Conservation (phyloP, 2,329 filamentous ascomycete species). For the Alternaria burnsii region DNA sequence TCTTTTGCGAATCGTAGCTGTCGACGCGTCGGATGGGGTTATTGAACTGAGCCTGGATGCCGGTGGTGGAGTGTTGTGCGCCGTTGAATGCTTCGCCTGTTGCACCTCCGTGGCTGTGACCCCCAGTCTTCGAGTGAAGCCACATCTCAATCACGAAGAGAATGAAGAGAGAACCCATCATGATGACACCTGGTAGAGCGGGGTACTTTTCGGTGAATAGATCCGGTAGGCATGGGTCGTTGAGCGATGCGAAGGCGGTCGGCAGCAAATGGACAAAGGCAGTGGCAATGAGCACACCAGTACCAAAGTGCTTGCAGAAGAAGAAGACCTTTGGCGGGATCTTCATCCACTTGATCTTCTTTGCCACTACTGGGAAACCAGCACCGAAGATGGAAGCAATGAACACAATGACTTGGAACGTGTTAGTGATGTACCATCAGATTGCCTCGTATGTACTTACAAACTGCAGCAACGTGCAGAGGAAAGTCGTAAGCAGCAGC, state of each 20-base stretch:
- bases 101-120: conserved; percentile 67
- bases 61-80: conserved; percentile 23
- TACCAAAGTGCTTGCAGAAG: conserved; percentile 70
- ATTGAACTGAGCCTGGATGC: conserved; percentile 43
- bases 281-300: conserved; percentile 84
- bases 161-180: conserved; percentile 69
- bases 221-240: conserved; percentile 63
- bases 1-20: conserved; percentile 49
- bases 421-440: conserved; percentile 21
- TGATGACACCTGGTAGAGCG: conserved; percentile 70
- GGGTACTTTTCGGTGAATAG: conserved; percentile 68
- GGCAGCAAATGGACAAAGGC: conserved; percentile 80
- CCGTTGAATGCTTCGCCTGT: conserved; percentile 54
- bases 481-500: conserved; percentile 47
- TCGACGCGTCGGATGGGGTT: conserved; percentile 40
- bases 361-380: conserved; percentile 52
- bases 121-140: conserved; percentile 67
- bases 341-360: conserved; percentile 66
- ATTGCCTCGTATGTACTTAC: conserved; percentile 33
- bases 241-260: conserved; percentile 63
- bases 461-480: conserved; percentile 51
- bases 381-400: conserved; percentile 47
- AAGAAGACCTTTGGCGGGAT: conserved; percentile 67
- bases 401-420: conserved; percentile 48
- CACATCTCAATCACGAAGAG: conserved; percentile 71